Percentiles rank a stretch among this genome's conserved stretches.
Evolutionary conservation across 345 rosid species (phyloP).

Genomic region (Theobroma cacao): DNA sequence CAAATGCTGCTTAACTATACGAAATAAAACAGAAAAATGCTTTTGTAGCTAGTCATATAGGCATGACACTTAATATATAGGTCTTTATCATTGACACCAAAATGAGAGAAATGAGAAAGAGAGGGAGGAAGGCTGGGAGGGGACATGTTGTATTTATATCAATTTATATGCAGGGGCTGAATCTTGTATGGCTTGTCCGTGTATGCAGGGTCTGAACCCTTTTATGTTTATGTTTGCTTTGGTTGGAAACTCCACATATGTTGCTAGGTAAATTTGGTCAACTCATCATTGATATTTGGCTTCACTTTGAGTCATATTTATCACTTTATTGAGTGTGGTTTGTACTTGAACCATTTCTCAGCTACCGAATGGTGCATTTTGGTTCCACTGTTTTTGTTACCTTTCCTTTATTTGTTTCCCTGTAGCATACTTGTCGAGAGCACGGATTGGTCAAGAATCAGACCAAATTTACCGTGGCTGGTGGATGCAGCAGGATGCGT

Average conservation of each 20-base stretch:
- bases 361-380: not conserved
- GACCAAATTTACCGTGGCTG: constrained; percentile 80
- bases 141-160: not conserved
- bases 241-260: constrained; percentile 73
- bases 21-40: not conserved
- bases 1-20: not conserved
- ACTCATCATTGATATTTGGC: not conserved
- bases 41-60: not conserved
- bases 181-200: constrained; percentile 10
- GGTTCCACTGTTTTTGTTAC: not conserved
- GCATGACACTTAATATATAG: not conserved
- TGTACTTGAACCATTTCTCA: not conserved
- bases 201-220: constrained; percentile 76
- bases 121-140: not conserved
- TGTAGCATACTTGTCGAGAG: constrained; percentile 67
- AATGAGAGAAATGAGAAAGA: not conserved
- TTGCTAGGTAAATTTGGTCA: constrained; percentile 53
- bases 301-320: not conserved
- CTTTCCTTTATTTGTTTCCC: constrained; percentile 8
- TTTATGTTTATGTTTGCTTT: constrained; percentile 81
- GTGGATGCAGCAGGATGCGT: constrained; percentile 88
- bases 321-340: not conserved
- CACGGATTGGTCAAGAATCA: constrained; percentile 58
- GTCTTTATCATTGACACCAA: not conserved
- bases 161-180: not conserved